Conservation (phyloP, 192 early-diverging fungal species). For the Coemansia sp. region DNA sequence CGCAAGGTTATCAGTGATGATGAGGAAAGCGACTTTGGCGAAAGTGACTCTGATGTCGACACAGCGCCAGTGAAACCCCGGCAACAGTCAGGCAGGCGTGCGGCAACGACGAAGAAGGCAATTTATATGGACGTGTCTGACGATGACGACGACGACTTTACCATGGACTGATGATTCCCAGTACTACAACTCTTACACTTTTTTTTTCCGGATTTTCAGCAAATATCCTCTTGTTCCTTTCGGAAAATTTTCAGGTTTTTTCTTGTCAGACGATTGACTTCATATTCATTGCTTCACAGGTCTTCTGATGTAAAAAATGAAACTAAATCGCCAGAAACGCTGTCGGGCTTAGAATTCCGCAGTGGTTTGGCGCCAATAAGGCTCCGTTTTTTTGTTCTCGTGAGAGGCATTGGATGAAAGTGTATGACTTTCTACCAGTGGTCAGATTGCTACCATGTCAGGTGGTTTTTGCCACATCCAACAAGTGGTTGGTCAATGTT, state of each 20-base stretch:
- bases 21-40: constrained; percentile 18
- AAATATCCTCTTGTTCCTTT: background rate
- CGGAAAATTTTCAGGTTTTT: background rate
- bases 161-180: constrained; percentile 10
- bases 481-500: background rate
- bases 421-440: background rate
- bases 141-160: constrained; percentile 38
- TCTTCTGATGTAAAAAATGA: too few species aligned
- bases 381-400: constrained; percentile 2
- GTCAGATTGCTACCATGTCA: background rate
- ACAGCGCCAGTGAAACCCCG: constrained; percentile 17
- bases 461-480: constrained; percentile 1
- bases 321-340: too few species aligned
- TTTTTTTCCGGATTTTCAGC: background rate
- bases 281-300: too few species aligned
- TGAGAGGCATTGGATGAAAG: background rate
- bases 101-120: constrained; percentile 21
- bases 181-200: background rate
- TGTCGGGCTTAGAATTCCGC: too few species aligned
- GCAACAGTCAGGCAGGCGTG: constrained; percentile 18
- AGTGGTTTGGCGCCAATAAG: too few species aligned
- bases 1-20: constrained; percentile 34
- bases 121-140: constrained; percentile 45
- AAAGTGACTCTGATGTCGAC: constrained; percentile 17
- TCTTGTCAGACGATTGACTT: background rate